These are phyloP conservation scores for Lactarius tabidus DNA, from an alignment of 768 basidiomycete species.

Conservation along the genomic window DNA sequence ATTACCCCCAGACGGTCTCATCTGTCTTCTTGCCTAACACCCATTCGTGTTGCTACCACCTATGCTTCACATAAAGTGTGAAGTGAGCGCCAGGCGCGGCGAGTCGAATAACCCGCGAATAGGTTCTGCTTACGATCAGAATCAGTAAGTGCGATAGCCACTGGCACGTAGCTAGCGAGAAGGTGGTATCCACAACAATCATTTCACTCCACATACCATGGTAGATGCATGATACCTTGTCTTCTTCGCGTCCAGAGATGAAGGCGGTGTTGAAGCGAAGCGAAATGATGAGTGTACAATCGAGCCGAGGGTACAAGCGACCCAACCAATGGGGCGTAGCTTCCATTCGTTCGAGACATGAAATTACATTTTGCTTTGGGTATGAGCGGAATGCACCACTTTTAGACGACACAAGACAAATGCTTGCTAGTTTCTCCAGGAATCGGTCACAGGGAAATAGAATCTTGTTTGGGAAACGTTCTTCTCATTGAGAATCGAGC, in stretches of 20 bases:
- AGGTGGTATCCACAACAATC: background rate
- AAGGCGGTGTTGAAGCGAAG: background rate
- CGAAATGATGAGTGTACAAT: background rate
- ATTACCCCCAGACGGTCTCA: background rate
- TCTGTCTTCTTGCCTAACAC: background rate
- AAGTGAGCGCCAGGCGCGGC: background rate
- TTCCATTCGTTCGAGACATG: background rate
- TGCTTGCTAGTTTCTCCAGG: background rate
- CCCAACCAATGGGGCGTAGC: background rate
- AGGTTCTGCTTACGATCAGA: background rate
- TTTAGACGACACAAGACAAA: background rate
- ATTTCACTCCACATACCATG: background rate
- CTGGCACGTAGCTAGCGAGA: background rate
- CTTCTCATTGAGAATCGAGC: background rate
- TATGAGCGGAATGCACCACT: background rate
- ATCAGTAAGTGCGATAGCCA: background rate
- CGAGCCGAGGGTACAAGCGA: background rate
- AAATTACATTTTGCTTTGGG: background rate
- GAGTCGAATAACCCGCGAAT: background rate
- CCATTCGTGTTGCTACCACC: background rate
- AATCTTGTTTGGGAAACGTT: background rate
- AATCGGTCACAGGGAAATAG: background rate
- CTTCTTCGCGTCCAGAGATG: background rate
- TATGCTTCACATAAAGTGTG: background rate
- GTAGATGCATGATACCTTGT: background rate